Evolutionary conservation across 345 rosid genomes (phyloP), one percentile per base, ranked within the genome.

Genomic region (Lepidium sativum): DNA sequence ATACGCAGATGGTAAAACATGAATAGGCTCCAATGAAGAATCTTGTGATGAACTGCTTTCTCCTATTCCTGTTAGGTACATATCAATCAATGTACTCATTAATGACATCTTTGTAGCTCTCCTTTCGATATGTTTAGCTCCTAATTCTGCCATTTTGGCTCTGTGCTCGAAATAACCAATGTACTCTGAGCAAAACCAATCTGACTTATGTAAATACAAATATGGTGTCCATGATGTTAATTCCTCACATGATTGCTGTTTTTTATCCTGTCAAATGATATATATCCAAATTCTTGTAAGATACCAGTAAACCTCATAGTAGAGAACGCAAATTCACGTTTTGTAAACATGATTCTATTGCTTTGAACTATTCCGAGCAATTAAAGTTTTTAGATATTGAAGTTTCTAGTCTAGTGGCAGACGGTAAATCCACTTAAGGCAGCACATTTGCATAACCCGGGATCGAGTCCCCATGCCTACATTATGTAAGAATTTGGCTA

Each of bases 111-210:
- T 74, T 12, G 79, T 42, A 18, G 84, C 84, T 63, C 13, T 8
- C 29, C 61, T 80, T 72, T 58, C 84, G 5, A 75, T 70, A 8
- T 71, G 73, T 29, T 77, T 72, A 0, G 75, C 63, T 14, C 78
- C 80, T 8, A 60, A 66, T 39, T 73, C 69, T 11, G 70, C 73
- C 86, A 80, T 82, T 54, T 60, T 64, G 67, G 54, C 75, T 73
- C 75, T 82, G 51, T 80, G 80, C 9, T 77, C 66, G 54, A 80
- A 80, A 71, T 82, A 77, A 2, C 83, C 79, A 29, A 80, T 73
- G 34, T 78, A 81, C n/a, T 74, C 91, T 0, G 82, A 79, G 62
- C 85, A 77, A 14, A 81, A 56, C 35, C 63, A 80, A 65, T 83
- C 91, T 0, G 45, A 68, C 12, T 76, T 77, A 66, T 86, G 81